Conservation (phyloP, 192 early-diverging fungal genomes). For the Linnemannia exigua region DNA sequence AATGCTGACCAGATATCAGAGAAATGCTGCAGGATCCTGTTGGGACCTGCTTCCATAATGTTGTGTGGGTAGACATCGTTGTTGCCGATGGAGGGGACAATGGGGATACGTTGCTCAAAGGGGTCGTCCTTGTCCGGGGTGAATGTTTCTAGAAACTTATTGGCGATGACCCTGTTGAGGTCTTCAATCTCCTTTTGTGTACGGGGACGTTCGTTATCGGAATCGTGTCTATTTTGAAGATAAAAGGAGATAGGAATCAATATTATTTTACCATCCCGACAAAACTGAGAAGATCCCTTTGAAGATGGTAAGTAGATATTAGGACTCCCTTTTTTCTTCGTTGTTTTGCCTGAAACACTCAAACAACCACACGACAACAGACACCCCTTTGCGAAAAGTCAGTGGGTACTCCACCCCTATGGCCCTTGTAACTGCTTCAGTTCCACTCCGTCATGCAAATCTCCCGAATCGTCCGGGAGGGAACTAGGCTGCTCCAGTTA, state of each 20-base stretch:
- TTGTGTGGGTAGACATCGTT: constrained; percentile 84
- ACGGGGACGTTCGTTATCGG: constrained; percentile 73
- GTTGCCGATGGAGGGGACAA: constrained; percentile 71
- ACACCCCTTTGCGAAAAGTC: no score
- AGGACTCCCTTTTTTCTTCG: background rate
- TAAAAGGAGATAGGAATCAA: background rate
- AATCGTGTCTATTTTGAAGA: constrained; percentile 71
- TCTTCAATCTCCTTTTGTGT: constrained; percentile 71
- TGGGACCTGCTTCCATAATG: constrained; percentile 65
- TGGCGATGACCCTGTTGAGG: constrained; percentile 65
- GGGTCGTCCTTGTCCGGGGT: constrained; percentile 34
- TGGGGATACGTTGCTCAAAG: constrained; percentile 57
- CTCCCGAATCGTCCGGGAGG: no score
- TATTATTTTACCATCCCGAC: constrained; percentile 13
- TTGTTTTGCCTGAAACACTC: background rate
- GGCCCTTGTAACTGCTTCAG: no score
- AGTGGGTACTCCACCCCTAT: no score
- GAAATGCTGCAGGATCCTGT: constrained; percentile 62
- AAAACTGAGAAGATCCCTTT: background rate
- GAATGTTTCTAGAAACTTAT: constrained; percentile 64
- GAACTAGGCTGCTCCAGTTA: no score
- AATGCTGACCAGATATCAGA: constrained; percentile 69
- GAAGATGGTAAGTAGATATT: background rate
- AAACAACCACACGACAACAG: background rate
- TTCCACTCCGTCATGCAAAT: no score